Evolutionary conservation across 352 stramenopile species (phyloP).

Genomic region (Peronosclerospora sorghi): DNA sequence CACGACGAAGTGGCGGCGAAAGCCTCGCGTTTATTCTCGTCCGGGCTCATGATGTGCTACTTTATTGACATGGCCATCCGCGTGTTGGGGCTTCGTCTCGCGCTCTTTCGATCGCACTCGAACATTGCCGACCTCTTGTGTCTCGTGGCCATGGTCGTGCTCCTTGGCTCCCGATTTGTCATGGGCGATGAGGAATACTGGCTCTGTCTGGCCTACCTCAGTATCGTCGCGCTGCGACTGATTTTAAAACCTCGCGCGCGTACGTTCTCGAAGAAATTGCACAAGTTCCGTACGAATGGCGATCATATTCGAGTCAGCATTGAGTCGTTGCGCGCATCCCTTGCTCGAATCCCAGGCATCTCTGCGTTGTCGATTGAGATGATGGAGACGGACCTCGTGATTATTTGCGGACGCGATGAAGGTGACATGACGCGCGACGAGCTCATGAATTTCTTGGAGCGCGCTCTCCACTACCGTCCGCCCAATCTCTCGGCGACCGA

Average conservation of each 20-base stretch:
- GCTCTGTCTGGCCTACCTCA: constrained; percentile 58
- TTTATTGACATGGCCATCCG: constrained; percentile 79
- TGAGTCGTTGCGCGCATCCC: constrained; percentile 64
- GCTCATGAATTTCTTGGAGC: constrained; percentile 81
- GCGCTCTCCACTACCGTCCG: constrained; percentile 70
- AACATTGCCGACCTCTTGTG: constrained; percentile 75
- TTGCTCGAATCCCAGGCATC: constrained; percentile 74
- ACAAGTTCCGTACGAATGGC: constrained; percentile 79
- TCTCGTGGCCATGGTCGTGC: constrained; percentile 47
- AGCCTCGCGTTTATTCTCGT: constrained; percentile 63
- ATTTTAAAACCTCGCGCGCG: constrained; percentile 78
- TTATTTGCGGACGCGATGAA: constrained; percentile 78
- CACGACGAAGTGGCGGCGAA: constrained; percentile 52
- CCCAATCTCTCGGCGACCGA: constrained; percentile 62
- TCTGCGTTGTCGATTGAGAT: constrained; percentile 76
- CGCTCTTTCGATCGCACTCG: constrained; percentile 70
- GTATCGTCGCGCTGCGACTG: constrained; percentile 51
- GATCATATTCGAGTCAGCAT: constrained; percentile 83
- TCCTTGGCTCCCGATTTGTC: constrained; percentile 42
- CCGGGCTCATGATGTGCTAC: constrained; percentile 69
- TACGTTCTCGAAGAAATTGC: constrained; percentile 82
- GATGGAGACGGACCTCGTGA: constrained; percentile 84
- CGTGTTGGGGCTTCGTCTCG: constrained; percentile 53
- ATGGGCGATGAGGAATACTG: constrained; percentile 57
- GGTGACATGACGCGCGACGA: constrained; percentile 80